A percentile compares a stretch with the other conserved stretches of the same genome.
Evolutionary conservation across 345 rosid species (phyloP).

Genomic region (Citrus trifoliata): DNA sequence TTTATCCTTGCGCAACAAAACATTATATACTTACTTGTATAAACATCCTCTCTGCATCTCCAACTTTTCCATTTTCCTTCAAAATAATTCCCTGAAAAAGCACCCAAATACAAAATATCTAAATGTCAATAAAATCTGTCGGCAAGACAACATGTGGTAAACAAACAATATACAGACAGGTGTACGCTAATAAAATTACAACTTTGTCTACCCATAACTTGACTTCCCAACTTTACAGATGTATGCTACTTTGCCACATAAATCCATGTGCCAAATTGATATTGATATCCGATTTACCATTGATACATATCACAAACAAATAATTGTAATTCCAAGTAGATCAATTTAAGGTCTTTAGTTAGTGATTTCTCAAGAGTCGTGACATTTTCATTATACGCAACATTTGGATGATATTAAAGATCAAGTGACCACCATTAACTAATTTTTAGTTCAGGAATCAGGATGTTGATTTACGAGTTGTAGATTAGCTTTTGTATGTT

Average conservation of each 20-base stretch:
- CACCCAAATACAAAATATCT: not conserved
- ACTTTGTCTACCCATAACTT: not conserved
- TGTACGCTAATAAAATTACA: not conserved
- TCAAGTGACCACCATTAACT: not conserved
- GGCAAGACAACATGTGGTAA: not conserved
- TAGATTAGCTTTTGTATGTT: not conserved
- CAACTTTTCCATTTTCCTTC: conserved; percentile 78
- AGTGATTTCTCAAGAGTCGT: not conserved
- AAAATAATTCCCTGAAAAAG: conserved; percentile 74
- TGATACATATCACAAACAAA: not conserved
- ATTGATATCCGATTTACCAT: not conserved
- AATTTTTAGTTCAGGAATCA: not conserved
- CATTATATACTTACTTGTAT: conserved; percentile 64
- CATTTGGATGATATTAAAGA: not conserved
- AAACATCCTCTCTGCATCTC: conserved; percentile 98
- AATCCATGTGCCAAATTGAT: not conserved
- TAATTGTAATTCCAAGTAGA: not conserved
- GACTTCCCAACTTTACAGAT: not conserved
- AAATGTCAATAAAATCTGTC: not conserved
- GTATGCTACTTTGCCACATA: not conserved
- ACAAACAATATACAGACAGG: not conserved
- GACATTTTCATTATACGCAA: not conserved
- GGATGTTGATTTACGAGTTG: not conserved
- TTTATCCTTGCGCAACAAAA: not conserved
- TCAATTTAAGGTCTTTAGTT: not conserved